Evolutionary conservation across 176 grass and related monocot species (phyloP), one percentile per base, ranked within the genome.

Genomic region (Poa pratensis): DNA sequence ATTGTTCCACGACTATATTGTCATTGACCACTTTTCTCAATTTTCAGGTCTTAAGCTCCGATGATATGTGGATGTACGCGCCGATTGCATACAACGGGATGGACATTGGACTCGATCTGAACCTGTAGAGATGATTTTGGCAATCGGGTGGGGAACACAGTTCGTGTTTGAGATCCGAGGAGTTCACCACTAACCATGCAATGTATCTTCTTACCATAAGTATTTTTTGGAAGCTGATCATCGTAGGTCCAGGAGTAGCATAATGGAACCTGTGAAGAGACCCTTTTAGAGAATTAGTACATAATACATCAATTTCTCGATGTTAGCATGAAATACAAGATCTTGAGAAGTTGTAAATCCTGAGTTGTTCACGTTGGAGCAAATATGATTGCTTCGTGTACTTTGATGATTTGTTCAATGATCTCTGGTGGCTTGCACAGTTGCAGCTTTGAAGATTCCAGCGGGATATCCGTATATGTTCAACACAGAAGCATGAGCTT

Each of bases 41-140:
- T 64, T 80, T 40, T 79, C 81, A 97, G 95, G 86, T 94, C 54
- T 84, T 97, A 42, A 94, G 92, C 84, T 97, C 92, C 0, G 86
- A 97, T 69, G 90, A 91, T 63, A 84, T 88, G 58, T 97, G 95
- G 95, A 97, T 97, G 95, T 95, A 95, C 15, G 88, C 95, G 9
- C 92, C 92, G 1, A 90, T 97, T 24, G 95, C 85, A 11, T 95
- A 93, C 89, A 94, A 93, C 50, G 92, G 90, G 82, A 91, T 91
- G 90, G 90, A 88, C 85, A 78, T 97, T 71, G 90, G 92, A 18
- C 65, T 91, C 52, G 85, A 97, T 79, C 66, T 97, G 34, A 91
- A 86, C 84, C 61, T 90, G 71, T 53, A 75, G 16, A 84, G 59
- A 84, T 83, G 49, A 83, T 83, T 78, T 48, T 50, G 10, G 20